These are phyloP conservation scores for Erythrophleum fordii DNA, from an alignment of 306 rosid species.

Conservation along the genomic window DNA sequence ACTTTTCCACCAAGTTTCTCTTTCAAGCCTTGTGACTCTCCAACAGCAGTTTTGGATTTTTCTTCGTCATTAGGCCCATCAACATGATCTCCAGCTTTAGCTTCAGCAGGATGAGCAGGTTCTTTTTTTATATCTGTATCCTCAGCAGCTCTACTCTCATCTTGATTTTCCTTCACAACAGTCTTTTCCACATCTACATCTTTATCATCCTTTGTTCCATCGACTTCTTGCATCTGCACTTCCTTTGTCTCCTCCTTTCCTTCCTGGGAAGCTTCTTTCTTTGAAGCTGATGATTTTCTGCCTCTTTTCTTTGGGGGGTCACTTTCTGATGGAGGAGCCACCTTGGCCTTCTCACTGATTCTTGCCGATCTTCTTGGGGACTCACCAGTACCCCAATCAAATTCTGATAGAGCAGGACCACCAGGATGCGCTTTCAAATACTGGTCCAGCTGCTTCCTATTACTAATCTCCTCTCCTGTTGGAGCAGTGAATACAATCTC, in stretches of 20 bases:
- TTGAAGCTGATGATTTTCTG: conserved; percentile 58
- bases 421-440: conserved; percentile 86
- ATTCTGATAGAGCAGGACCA: conserved; percentile 74
- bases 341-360: conserved; percentile 82
- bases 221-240: conserved; percentile 39
- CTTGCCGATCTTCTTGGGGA: conserved; percentile 92
- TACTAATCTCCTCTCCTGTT: conserved; percentile 86
- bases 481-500: conserved; percentile 86
- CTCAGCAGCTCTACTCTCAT: conserved; percentile 41
- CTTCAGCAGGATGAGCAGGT: conserved; percentile 44
- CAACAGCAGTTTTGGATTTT: conserved; percentile 46
- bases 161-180: conserved; percentile 56
- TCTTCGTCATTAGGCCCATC: conserved; percentile 53
- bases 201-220: conserved; percentile 50
- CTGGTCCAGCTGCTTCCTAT: conserved; percentile 75
- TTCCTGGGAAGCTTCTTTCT: conserved; percentile 57
- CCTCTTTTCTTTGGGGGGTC: conserved; percentile 76
- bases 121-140: conserved; percentile 34
- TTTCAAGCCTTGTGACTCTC: conserved; percentile 37
- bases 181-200: conserved; percentile 56
- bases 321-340: conserved; percentile 53
- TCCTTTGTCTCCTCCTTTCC: conserved; percentile 47
- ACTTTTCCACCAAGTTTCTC: conserved; percentile 48
- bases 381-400: conserved; percentile 98
- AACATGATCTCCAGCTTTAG: conserved; percentile 42